Conservation (phyloP, 495 filamentous ascomycete species). For the Aspergillus saccharolyticus region DNA sequence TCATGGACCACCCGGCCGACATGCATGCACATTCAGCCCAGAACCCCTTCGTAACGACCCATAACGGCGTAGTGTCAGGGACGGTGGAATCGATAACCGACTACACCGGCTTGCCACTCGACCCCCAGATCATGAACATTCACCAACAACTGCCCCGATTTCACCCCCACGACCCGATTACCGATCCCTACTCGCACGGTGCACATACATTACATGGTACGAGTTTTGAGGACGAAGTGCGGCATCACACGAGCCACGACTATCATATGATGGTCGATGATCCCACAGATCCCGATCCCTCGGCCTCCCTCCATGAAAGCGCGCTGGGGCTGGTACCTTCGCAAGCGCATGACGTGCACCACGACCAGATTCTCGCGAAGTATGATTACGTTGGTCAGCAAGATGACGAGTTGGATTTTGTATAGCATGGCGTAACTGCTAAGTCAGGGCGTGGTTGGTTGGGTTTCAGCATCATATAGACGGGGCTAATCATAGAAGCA, state of each 20-base stretch:
- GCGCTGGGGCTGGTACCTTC: constrained; percentile 40
- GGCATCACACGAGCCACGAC: constrained; percentile 35
- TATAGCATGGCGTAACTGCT: constrained; percentile 16
- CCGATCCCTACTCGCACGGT: constrained; percentile 30
- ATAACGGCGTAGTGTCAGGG: constrained; percentile 24
- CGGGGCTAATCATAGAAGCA: no score
- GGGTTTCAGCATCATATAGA: no score
- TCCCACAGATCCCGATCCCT: constrained; percentile 30
- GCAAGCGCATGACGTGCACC: constrained; percentile 38
- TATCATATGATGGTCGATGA: constrained; percentile 47
- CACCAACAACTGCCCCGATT: constrained; percentile 37
- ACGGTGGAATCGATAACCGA: constrained; percentile 35
- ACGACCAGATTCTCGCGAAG: constrained; percentile 39
- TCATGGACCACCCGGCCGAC: constrained; percentile 30
- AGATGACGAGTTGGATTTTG: constrained; percentile 40
- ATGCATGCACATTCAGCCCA: constrained; percentile 24
- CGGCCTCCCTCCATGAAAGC: constrained; percentile 31
- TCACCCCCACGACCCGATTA: constrained; percentile 35
- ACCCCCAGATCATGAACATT: constrained; percentile 43
- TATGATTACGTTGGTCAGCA: constrained; percentile 40
- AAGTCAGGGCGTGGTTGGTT: not conserved
- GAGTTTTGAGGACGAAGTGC: constrained; percentile 39
- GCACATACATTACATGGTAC: constrained; percentile 26
- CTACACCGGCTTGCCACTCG: constrained; percentile 39
- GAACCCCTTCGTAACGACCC: constrained; percentile 32